phyloP scores from a whole-genome alignment of 345 rosid species.

The Trapa incisa region DNA sequence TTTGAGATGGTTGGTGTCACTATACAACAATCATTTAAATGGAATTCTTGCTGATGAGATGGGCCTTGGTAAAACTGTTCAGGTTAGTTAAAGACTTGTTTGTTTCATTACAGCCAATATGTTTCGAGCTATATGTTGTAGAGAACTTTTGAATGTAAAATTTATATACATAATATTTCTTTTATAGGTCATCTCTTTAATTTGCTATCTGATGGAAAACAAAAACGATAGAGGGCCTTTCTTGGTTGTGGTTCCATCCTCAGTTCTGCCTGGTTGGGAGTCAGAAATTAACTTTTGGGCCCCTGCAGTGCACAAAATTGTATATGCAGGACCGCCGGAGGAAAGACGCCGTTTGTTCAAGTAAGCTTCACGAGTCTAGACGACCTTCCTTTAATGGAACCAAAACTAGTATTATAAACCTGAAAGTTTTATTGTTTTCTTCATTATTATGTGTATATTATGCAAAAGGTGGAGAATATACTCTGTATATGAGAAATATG shows the following conservation, averaged over 20 bases:
- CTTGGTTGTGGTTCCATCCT: slow-evolving; percentile 86
- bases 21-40: slow-evolving; percentile 79
- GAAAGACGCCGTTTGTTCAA: slow-evolving; percentile 81
- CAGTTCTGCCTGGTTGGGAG: slow-evolving; percentile 87
- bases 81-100: slow-evolving; percentile 25
- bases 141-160: slow-evolving; percentile 1
- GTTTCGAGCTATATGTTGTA: background rate
- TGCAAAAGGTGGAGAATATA: background rate
- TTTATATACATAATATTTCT: background rate
- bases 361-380: slow-evolving; percentile 27
- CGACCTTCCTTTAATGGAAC: background rate
- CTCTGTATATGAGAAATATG: background rate
- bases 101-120: background rate
- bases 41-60: slow-evolving; percentile 97
- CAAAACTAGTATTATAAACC: background rate
- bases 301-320: slow-evolving; percentile 56
- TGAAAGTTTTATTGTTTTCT: background rate
- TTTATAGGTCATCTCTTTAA: slow-evolving; percentile 60
- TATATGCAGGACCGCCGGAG: slow-evolving; percentile 81
- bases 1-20: slow-evolving; percentile 78
- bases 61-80: slow-evolving; percentile 98
- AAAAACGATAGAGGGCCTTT: slow-evolving; percentile 91
- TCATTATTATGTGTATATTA: background rate
- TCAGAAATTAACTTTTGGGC: slow-evolving; percentile 82
- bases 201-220: slow-evolving; percentile 82